phyloP scores from a whole-genome alignment of 495 filamentous ascomycete genomes.

The Glarea lozoyensis region DNA sequence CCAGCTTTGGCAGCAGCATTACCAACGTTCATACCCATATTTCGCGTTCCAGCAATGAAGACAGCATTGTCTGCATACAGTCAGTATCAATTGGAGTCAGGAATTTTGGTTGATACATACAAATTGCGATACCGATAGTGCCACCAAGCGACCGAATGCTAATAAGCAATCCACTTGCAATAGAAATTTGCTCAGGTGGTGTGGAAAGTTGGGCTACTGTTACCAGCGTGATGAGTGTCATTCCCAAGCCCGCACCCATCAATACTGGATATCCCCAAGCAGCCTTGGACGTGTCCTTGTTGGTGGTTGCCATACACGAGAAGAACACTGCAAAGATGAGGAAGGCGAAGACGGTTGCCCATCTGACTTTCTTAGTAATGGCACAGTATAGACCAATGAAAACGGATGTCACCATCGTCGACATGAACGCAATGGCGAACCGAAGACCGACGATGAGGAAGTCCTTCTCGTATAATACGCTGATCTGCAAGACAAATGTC shows the following conservation, averaged over 20 bases:
- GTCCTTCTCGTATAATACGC: constrained; percentile 23
- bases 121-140: constrained; percentile 27
- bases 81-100: not conserved
- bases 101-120: constrained; percentile 9
- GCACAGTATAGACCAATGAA: constrained; percentile 22
- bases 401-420: constrained; percentile 10
- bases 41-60: not conserved
- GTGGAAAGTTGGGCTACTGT: constrained; percentile 26
- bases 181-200: constrained; percentile 25
- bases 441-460: constrained; percentile 17
- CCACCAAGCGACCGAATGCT: constrained; percentile 25
- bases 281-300: constrained; percentile 1
- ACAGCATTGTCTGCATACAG: constrained; percentile 9
- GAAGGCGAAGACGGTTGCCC: constrained; percentile 19
- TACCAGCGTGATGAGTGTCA: constrained; percentile 21
- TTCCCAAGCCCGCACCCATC: constrained; percentile 23
- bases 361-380: constrained; percentile 14
- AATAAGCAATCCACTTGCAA: constrained; percentile 26
- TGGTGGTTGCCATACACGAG: constrained; percentile 21
- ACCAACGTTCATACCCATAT: constrained; percentile 18
- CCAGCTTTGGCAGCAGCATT: constrained; percentile 16
- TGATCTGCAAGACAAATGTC: constrained; percentile 4
- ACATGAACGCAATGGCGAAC: constrained; percentile 22
- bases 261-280: constrained; percentile 26
- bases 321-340: constrained; percentile 21